These are phyloP conservation scores for Thuja plicata DNA, from an alignment of 83 land plant species.

Conservation along the genomic window DNA sequence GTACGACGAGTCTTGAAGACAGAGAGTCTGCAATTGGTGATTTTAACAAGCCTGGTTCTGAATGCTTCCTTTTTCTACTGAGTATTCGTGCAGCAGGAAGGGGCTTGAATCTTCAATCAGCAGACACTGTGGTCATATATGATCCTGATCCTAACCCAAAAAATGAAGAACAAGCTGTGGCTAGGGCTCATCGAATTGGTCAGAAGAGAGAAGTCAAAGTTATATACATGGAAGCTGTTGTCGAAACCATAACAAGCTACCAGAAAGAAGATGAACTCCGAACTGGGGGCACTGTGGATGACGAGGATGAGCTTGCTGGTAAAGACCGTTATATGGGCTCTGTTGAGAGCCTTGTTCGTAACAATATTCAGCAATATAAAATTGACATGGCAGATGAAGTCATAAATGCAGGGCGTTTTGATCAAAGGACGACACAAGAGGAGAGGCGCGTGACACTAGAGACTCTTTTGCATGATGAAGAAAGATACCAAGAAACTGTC, in stretches of 20 bases:
- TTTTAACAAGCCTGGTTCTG: constrained; percentile 85
- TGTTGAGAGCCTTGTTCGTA: constrained; percentile 93
- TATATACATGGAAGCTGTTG: constrained; percentile 99
- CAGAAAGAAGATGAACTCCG: constrained; percentile 94
- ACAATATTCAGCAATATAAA: constrained; percentile 98
- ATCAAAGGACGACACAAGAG: constrained; percentile 99
- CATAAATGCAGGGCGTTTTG: constrained; percentile 99
- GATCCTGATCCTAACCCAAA: constrained; percentile 99
- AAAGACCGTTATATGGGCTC: constrained; percentile 99
- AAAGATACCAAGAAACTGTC: constrained; percentile 94
- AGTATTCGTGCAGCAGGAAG: constrained; percentile 99
- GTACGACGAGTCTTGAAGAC: constrained; percentile 92
- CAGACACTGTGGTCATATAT: constrained; percentile 97
- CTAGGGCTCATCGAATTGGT: constrained; percentile 99
- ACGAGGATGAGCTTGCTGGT: constrained; percentile 93
- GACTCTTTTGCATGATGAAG: constrained; percentile 95
- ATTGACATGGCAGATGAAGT: constrained; percentile 99
- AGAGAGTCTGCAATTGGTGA: constrained; percentile 98
- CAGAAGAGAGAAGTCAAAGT: constrained; percentile 98
- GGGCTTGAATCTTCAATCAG: constrained; percentile 97
- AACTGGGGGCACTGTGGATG: constrained; percentile 82
- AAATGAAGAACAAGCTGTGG: constrained; percentile 99
- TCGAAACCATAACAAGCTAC: constrained; percentile 85
- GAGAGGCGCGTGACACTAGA: constrained; percentile 95
- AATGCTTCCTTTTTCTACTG: constrained; percentile 92